Conservation (phyloP, 345 rosid species). For the Aquilaria yunnanensis region DNA sequence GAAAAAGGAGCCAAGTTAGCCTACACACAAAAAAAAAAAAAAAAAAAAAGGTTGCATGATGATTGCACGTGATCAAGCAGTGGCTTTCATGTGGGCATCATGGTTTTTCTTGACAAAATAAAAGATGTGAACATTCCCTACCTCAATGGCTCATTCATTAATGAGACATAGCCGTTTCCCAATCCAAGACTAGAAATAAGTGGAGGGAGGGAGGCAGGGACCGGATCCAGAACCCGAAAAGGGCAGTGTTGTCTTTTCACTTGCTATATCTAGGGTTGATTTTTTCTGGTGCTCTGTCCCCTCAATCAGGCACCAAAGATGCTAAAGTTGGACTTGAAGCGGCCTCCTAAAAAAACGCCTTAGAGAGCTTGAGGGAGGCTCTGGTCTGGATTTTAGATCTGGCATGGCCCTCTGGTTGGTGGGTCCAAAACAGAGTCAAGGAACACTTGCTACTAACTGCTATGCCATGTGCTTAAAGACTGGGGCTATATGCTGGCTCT, state of each 20-base stretch:
- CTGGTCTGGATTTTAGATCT: conserved; percentile 7
- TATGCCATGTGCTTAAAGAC: conserved; percentile 52
- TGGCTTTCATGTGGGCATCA: conserved; percentile 12
- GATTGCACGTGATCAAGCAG: conserved; percentile 34
- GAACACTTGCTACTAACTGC: conserved; percentile 18
- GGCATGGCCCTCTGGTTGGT: conserved; percentile 3
- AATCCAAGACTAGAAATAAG: not conserved
- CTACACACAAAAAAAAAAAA: not conserved
- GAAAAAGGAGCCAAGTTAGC: too few species aligned
- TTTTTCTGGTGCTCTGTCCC: conserved; percentile 17
- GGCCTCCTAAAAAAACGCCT: conserved; percentile 11
- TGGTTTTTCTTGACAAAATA: not conserved
- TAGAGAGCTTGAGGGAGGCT: not conserved
- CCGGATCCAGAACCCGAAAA: conserved; percentile 5
- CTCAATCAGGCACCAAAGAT: conserved; percentile 21
- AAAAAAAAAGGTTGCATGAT: conserved; percentile 14
- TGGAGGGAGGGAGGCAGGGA: not conserved
- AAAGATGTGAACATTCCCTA: conserved; percentile 17
- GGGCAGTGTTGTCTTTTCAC: not conserved
- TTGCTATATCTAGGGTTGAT: conserved; percentile 5
- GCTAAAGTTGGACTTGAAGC: conserved; percentile 4
- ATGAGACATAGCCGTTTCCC: too few species aligned
- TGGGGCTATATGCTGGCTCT: conserved; percentile 13
- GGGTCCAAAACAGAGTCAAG: conserved; percentile 35
- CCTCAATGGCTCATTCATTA: not conserved